Evolutionary conservation across 2,329 filamentous ascomycete genomes (phyloP).

Genomic region (Fusarium piperis): DNA sequence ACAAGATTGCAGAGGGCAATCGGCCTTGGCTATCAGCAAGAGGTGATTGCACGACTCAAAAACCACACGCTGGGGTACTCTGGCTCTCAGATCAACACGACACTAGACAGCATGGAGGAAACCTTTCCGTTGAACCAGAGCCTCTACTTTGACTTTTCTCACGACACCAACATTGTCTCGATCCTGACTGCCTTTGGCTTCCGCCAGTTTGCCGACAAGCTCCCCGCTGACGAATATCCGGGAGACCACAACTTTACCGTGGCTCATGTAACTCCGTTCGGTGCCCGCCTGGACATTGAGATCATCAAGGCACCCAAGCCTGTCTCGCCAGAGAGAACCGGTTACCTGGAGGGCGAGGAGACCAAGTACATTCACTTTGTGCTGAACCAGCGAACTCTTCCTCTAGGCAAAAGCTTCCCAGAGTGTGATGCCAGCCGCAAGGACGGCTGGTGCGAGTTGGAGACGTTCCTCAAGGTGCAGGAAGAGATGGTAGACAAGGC

Average conservation of each 20-base stretch:
- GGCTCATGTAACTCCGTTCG: constrained; percentile 76
- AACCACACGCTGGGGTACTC: constrained; percentile 71
- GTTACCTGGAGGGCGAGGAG: constrained; percentile 61
- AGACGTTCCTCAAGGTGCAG: constrained; percentile 72
- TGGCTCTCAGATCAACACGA: constrained; percentile 72
- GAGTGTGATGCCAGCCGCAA: constrained; percentile 69
- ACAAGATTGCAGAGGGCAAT: constrained; percentile 63
- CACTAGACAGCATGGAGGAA: constrained; percentile 71
- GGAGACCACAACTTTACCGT: constrained; percentile 71
- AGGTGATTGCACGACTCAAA: constrained; percentile 75
- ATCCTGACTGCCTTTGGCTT: constrained; percentile 79
- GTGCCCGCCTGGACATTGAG: constrained; percentile 77
- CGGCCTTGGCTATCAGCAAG: constrained; percentile 79
- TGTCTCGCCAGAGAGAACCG: constrained; percentile 63
- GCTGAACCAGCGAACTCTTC: constrained; percentile 78
- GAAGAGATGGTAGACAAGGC: constrained; percentile 66
- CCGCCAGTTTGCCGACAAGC: constrained; percentile 70
- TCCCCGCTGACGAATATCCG: constrained; percentile 66
- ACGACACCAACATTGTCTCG: constrained; percentile 78
- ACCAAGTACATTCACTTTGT: constrained; percentile 80
- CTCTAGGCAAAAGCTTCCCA: constrained; percentile 71
- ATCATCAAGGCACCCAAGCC: constrained; percentile 74
- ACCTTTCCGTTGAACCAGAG: constrained; percentile 80
- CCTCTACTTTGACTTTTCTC: constrained; percentile 81
- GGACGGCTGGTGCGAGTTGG: constrained; percentile 82